phyloP scores from a whole-genome alignment of 2,329 filamentous ascomycete species.

The Stenocarpella maydis region DNA sequence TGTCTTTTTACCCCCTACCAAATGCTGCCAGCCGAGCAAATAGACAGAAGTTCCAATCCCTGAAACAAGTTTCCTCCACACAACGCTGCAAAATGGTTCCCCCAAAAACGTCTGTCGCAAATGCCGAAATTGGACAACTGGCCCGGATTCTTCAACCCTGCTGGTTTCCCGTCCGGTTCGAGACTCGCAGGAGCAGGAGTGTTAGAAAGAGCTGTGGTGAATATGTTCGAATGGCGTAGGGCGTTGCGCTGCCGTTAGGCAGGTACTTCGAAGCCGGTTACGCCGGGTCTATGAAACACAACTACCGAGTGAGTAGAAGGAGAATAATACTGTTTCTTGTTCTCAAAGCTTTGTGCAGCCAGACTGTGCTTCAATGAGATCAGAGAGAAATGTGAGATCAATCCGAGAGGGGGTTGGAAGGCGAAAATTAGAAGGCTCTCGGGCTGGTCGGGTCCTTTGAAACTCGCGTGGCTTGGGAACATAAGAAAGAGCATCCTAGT shows the following conservation, averaged over 20 bases:
- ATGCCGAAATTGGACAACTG: constrained; percentile 5
- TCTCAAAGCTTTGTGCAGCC: constrained; percentile 31
- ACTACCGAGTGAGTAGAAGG: constrained; percentile 23
- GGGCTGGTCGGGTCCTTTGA: constrained; percentile 15
- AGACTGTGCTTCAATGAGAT: constrained; percentile 31
- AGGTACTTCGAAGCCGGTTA: constrained; percentile 24
- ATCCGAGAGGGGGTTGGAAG: constrained; percentile 27
- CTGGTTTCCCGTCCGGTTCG: background rate
- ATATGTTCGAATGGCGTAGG: background rate
- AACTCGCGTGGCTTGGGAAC: constrained; percentile 17
- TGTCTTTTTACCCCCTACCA: constrained; percentile 1
- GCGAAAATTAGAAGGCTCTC: constrained; percentile 24
- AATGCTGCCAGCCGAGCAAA: constrained; percentile 8
- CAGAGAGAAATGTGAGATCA: constrained; percentile 30
- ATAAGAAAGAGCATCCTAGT: constrained; percentile 38
- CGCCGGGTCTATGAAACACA: constrained; percentile 25
- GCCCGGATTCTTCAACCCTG: background rate
- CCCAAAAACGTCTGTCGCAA: background rate
- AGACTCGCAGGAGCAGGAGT: background rate
- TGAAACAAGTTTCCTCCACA: background rate
- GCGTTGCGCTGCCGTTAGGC: background rate
- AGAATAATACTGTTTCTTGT: constrained; percentile 4
- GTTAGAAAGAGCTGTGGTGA: background rate
- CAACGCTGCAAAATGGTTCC: constrained; percentile 21
- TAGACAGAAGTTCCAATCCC: constrained; percentile 15